These are phyloP conservation scores for Rutidosis leptorrhynchoides DNA, from an alignment of 129 eudicot species.

Conservation along the genomic window DNA sequence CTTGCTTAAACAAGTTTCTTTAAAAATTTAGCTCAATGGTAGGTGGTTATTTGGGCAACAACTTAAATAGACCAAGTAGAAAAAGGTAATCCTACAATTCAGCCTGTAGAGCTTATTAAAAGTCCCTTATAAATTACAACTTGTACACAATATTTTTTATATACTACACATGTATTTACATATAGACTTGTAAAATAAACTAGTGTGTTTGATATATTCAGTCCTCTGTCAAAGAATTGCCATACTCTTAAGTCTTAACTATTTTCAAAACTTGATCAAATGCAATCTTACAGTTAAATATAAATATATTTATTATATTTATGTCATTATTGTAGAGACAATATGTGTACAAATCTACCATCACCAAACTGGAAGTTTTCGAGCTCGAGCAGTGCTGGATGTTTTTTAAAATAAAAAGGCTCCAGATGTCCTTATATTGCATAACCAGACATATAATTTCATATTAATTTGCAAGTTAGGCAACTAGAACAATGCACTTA, in stretches of 20 bases:
- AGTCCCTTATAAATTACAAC: not conserved
- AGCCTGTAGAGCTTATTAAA: constrained; percentile 3
- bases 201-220: not conserved
- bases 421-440: not conserved
- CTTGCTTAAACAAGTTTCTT: not conserved
- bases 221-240: not conserved
- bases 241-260: no score
- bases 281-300: not conserved
- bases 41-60: not conserved
- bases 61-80: not conserved
- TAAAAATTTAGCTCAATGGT: not conserved
- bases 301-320: not conserved
- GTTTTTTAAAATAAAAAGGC: not conserved
- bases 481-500: not conserved
- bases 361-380: not conserved
- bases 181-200: not conserved
- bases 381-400: not conserved
- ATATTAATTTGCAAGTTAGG: not conserved
- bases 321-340: not conserved
- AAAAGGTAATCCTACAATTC: not conserved
- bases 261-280: not conserved
- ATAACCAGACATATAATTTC: not conserved
- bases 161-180: not conserved
- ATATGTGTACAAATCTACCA: not conserved
- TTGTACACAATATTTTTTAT: constrained; percentile 7